phyloP scores from a whole-genome alignment of 164 flowering plant genomes.

The Liriodendron chinense region DNA sequence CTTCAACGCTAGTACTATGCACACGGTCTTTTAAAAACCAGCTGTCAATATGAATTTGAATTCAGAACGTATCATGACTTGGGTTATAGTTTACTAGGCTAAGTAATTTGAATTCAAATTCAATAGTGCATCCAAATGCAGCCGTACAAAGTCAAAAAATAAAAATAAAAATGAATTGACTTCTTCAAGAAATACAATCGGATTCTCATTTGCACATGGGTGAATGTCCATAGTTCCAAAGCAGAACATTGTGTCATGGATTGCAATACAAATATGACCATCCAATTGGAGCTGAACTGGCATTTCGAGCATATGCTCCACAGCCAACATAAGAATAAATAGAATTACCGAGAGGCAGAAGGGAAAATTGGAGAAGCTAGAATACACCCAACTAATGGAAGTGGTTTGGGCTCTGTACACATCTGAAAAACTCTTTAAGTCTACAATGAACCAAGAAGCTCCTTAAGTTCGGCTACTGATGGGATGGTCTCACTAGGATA shows the following conservation, averaged over 20 bases:
- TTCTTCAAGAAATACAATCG: too few species aligned
- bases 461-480: conserved; percentile 73
- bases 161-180: too few species aligned
- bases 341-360: not conserved
- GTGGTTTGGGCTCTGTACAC: not conserved
- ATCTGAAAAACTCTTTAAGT: not conserved
- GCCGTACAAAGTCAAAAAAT: too few species aligned
- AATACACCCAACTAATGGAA: not conserved
- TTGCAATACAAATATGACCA: not conserved
- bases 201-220: too few species aligned
- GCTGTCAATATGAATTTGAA: too few species aligned
- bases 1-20: too few species aligned
- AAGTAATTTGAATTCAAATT: too few species aligned
- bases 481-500: conserved; percentile 68
- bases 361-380: not conserved
- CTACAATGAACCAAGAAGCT: conserved; percentile 71
- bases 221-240: too few species aligned
- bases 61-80: too few species aligned
- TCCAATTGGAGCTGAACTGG: not conserved
- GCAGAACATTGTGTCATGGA: not conserved
- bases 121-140: too few species aligned
- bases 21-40: too few species aligned
- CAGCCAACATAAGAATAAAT: not conserved
- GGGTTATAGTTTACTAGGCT: too few species aligned
- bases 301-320: not conserved